phyloP scores from a whole-genome alignment of 2,329 filamentous ascomycete genomes.

The Fusarium secorum region DNA sequence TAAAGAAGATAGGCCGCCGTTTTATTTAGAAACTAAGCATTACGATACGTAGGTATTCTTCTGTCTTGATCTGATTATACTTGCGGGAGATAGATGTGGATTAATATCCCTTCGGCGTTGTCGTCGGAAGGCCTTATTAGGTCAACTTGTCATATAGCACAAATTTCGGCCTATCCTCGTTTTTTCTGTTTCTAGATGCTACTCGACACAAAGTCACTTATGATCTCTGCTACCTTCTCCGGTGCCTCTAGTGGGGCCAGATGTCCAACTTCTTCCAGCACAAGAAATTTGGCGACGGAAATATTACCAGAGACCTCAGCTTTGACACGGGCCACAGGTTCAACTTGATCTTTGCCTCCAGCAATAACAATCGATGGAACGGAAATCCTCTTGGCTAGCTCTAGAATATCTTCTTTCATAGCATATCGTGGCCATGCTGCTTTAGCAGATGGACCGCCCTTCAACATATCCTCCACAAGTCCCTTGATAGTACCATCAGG shows the following conservation, averaged over 20 bases:
- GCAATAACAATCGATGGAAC: background rate
- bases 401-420: background rate
- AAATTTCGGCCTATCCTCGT: no score
- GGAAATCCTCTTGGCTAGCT: background rate
- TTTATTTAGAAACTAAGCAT: no score
- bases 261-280: background rate
- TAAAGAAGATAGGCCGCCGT: no score
- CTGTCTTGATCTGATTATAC: no score
- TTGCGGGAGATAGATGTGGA: no score
- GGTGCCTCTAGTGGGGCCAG: background rate
- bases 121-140: no score
- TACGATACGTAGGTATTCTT: no score
- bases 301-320: background rate
- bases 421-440: background rate
- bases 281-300: accelerated
- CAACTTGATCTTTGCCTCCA: background rate
- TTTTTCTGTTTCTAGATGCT: accelerated
- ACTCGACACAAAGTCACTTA: accelerated
- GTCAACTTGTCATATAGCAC: no score
- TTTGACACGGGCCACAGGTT: background rate
- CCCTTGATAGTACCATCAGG: background rate
- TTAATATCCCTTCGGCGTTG: no score
- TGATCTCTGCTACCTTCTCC: accelerated
- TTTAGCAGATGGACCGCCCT: background rate
- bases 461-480: background rate